Base-by-base conservation (phyloP, 495 filamentous ascomycete species). In the Penicillium coprophilum region DNA sequence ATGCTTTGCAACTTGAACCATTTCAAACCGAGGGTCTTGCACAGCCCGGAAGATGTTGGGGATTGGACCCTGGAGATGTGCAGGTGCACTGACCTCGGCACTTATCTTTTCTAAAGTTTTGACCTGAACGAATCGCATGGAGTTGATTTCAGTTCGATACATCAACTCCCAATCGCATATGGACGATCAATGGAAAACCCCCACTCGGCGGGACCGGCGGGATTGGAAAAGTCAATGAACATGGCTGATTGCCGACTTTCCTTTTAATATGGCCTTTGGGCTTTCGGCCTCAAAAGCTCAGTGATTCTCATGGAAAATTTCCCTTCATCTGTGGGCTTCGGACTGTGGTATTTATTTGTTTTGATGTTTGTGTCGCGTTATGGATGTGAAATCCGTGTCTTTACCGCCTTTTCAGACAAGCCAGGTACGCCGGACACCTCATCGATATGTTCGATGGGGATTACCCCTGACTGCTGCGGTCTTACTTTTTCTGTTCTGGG, bases 121-220 rank as follows among this genome's bases (percentile, higher is more conserved):
- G 1, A 27, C 17, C 47, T 28, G 23, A 27, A 40, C 23, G 36
- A 30, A 48, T 48, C 17, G 9, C 3, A 20, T 19, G 24, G 24
- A 27, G 4, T 27, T 4, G 24, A 2, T 27, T 27, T 27, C 24
- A 27, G 1, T 38, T 36, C 7, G 15, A 38, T 36, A n/a, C 13
- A 7, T 13, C 31, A n/a, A 36, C n/a, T 17, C n/a, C 34, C 34
- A 36, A 38, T 38, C n/a, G 34, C n/a, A 38, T n/a, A n/a, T 38
- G n/a, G 15, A 17, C n/a, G 34, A 7, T 6, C 10, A 15, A 36
- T 6, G 34, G 34, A n/a, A 11, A 38, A 38, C 45, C 45, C 27
- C 28, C 45, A 31, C 45, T 47, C 20, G 17, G 45, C 45, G 45
- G 27, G 27, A 31, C 28, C 45, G 45, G 43, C 43, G 43, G 43